Percentiles rank a stretch among this genome's conserved stretches.
phyloP scores from a whole-genome alignment of 805 yeast genomes.

The Maudiozyma saulgeensis region DNA sequence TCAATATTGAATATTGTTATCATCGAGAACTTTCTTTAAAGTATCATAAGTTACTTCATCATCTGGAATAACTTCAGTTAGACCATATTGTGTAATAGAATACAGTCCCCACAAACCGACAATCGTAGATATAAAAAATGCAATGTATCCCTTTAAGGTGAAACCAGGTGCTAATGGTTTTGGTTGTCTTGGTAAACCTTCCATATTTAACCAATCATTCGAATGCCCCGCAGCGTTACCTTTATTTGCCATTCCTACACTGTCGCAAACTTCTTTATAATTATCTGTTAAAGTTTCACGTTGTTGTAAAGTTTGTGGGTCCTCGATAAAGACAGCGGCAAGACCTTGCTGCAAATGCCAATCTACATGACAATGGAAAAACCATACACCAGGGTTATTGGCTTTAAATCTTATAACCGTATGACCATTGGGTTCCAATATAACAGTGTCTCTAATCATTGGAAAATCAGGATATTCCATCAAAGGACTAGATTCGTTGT shows the following conservation, averaged over 20 bases:
- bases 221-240: slow-evolving; percentile 73
- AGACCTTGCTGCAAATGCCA: slow-evolving; percentile 81
- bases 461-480: slow-evolving; percentile 49
- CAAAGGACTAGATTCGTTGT: slow-evolving; percentile 35
- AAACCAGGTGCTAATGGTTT: slow-evolving; percentile 61
- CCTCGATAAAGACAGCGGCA: slow-evolving; percentile 63
- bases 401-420: slow-evolving; percentile 66
- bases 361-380: slow-evolving; percentile 85
- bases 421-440: slow-evolving; percentile 58
- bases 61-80: slow-evolving; percentile 48
- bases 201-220: slow-evolving; percentile 45
- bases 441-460: slow-evolving; percentile 59
- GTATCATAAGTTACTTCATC: slow-evolving; percentile 34
- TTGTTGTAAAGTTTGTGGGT: slow-evolving; percentile 46
- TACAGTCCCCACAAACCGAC: slow-evolving; percentile 52
- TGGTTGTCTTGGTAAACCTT: slow-evolving; percentile 53
- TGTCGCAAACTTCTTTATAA: slow-evolving; percentile 42
- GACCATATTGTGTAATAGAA: slow-evolving; percentile 54
- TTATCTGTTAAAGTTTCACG: slow-evolving; percentile 36
- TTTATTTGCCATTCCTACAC: slow-evolving; percentile 34
- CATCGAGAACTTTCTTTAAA: slow-evolving; percentile 30
- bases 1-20: slow-evolving; percentile 13
- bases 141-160: slow-evolving; percentile 60
- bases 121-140: slow-evolving; percentile 43
- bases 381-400: slow-evolving; percentile 89